Percentiles rank a stretch among this genome's conserved stretches.
phyloP scores from a whole-genome alignment of 179 eudicot species.

The Gypsophila paniculata region DNA sequence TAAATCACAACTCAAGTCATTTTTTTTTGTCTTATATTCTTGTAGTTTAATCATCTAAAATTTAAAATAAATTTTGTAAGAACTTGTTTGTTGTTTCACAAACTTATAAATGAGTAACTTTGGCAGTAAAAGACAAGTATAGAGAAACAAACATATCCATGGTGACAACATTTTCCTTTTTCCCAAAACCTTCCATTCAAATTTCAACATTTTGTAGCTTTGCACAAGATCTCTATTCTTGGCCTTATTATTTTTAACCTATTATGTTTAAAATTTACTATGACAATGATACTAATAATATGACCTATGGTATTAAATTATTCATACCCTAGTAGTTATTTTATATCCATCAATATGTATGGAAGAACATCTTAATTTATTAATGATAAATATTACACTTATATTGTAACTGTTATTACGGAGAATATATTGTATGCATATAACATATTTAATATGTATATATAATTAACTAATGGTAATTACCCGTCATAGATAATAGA shows the following conservation, averaged over 20 bases:
- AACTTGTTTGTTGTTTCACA: neutral
- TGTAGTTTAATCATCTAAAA: neutral
- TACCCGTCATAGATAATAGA: no score
- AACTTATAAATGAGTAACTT: constrained; percentile 9
- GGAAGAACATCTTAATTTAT: no score
- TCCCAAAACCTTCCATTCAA: constrained; percentile 44
- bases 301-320: neutral
- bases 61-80: neutral
- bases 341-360: no score
- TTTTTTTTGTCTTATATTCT: neutral
- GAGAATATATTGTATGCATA: no score
- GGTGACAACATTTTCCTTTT: constrained; percentile 77
- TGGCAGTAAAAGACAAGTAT: constrained; percentile 52
- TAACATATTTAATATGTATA: no score
- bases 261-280: no score
- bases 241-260: constrained; percentile 27
- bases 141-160: constrained; percentile 66
- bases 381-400: no score
- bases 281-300: neutral
- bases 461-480: no score
- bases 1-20: neutral
- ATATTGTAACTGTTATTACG: no score
- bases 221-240: constrained; percentile 33
- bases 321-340: no score
- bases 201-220: constrained; percentile 29